phyloP scores from a whole-genome alignment of 2,329 filamentous ascomycete species.

The Pseudogymnoascus verrucosus region DNA sequence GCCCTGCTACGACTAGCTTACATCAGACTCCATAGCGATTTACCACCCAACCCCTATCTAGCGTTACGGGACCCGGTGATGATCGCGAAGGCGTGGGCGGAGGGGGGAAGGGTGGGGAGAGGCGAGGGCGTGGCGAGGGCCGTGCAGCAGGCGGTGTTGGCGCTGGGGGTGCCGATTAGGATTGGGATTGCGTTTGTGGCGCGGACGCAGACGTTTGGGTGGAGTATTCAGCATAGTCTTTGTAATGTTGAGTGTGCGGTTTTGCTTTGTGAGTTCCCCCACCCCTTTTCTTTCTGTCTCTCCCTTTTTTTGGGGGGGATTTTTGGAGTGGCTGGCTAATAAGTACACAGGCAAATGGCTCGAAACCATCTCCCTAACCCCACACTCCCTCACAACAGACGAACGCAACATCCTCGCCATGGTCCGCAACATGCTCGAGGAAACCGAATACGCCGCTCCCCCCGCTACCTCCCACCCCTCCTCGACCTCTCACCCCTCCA shows the following conservation, averaged over 20 bases:
- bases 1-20: conserved; percentile 53
- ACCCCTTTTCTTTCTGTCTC: too few species aligned
- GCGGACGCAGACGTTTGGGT: conserved; percentile 51
- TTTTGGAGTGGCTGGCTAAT: background rate
- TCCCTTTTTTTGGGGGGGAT: background rate
- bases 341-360: conserved; percentile 32
- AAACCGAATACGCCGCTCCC: conserved; percentile 53
- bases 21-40: conserved; percentile 58
- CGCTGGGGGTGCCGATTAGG: conserved; percentile 59
- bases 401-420: conserved; percentile 49
- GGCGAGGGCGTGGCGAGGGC: conserved; percentile 54
- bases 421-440: conserved; percentile 50
- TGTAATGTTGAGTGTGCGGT: conserved; percentile 56
- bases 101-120: conserved; percentile 50
- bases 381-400: conserved; percentile 42
- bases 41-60: conserved; percentile 53
- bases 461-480: conserved; percentile 31
- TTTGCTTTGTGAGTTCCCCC: conserved; percentile 45
- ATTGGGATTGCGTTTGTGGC: conserved; percentile 55
- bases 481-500: too few species aligned
- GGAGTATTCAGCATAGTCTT: conserved; percentile 55
- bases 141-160: conserved; percentile 60
- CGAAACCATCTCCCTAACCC: conserved; percentile 45
- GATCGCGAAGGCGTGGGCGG: conserved; percentile 53
- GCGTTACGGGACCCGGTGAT: conserved; percentile 56